Conservation (phyloP, 176 grass and related monocot genomes). For the Dactylis glomerata region DNA sequence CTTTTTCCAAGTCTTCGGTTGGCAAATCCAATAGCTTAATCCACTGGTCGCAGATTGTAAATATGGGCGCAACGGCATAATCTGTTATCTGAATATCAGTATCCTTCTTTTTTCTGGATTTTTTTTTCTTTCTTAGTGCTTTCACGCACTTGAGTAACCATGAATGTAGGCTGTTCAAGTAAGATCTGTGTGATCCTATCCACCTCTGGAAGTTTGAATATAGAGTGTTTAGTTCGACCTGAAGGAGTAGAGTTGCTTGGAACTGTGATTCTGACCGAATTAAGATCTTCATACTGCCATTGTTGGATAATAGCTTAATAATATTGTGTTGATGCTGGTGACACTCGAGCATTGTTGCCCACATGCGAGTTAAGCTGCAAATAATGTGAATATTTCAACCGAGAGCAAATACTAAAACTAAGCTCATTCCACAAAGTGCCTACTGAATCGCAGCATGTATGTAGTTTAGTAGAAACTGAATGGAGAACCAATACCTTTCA, state of each 20-base stretch:
- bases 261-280: slow-evolving; percentile 59
- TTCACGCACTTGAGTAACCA: slow-evolving; percentile 89
- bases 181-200: slow-evolving; percentile 76
- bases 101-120: slow-evolving; percentile 37
- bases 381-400: slow-evolving; percentile 1
- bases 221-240: slow-evolving; percentile 74
- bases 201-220: slow-evolving; percentile 78
- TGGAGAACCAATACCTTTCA: slow-evolving; percentile 67
- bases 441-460: not conserved
- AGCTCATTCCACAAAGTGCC: not conserved
- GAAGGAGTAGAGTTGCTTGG: slow-evolving; percentile 61
- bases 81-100: slow-evolving; percentile 36
- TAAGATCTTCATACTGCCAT: slow-evolving; percentile 50
- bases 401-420: slow-evolving; percentile 17
- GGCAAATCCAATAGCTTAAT: slow-evolving; percentile 45
- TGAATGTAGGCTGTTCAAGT: slow-evolving; percentile 64
- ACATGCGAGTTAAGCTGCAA: slow-evolving; percentile 86
- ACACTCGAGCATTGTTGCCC: slow-evolving; percentile 75
- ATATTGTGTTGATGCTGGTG: slow-evolving; percentile 59
- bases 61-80: slow-evolving; percentile 61
- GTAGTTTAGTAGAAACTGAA: slow-evolving; percentile 7
- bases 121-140: slow-evolving; percentile 36
- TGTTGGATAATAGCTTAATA: slow-evolving; percentile 51
- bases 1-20: slow-evolving; percentile 48
- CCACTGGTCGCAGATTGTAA: slow-evolving; percentile 79